A percentile compares a stretch with the other conserved stretches of the same genome.
These are phyloP conservation scores for Hirsutella minnesotensis DNA, from an alignment of 2,329 filamentous ascomycete species.

Conservation along the genomic window DNA sequence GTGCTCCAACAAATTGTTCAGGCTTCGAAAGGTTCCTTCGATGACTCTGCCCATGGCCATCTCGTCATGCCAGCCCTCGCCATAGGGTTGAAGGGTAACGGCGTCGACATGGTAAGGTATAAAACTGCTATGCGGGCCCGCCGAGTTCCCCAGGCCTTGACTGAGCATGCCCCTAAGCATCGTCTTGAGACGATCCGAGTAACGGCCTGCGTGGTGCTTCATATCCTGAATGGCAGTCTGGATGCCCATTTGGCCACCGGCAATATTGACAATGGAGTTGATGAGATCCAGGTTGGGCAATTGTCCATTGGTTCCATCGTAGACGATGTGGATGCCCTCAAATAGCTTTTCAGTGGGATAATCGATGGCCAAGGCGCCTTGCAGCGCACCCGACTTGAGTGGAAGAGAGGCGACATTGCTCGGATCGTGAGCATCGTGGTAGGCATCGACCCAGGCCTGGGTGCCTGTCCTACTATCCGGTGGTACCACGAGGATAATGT, in stretches of 20 bases:
- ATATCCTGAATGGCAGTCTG: conserved; percentile 75
- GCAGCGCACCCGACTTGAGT: conserved; percentile 84
- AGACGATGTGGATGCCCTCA: conserved; percentile 79
- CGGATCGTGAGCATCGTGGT: conserved; percentile 78
- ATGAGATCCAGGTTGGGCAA: conserved; percentile 91
- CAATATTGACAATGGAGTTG: conserved; percentile 84
- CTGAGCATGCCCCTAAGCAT: conserved; percentile 89
- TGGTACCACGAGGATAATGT: conserved; percentile 85
- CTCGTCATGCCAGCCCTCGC: conserved; percentile 92
- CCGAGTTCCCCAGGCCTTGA: conserved; percentile 79
- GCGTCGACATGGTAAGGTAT: conserved; percentile 98
- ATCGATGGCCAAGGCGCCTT: conserved; percentile 88
- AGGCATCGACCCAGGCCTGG: conserved; percentile 95
- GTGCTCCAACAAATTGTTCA: conserved; percentile 95
- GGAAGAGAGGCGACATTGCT: conserved; percentile 61
- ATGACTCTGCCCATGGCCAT: conserved; percentile 87
- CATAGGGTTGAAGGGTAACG: conserved; percentile 81
- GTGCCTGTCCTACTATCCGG: conserved; percentile 82
- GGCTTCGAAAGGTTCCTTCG: conserved; percentile 80
- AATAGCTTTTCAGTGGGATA: conserved; percentile 79
- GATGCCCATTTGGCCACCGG: conserved; percentile 85
- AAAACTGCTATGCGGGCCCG: conserved; percentile 87
- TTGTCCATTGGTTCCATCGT: conserved; percentile 92
- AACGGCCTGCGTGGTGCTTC: conserved; percentile 70
- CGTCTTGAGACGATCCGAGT: conserved; percentile 70